Evolutionary conservation across 148 eudicot genomes (phyloP), one percentile per base, ranked within the genome.

Genomic region (Cornus kousa): DNA sequence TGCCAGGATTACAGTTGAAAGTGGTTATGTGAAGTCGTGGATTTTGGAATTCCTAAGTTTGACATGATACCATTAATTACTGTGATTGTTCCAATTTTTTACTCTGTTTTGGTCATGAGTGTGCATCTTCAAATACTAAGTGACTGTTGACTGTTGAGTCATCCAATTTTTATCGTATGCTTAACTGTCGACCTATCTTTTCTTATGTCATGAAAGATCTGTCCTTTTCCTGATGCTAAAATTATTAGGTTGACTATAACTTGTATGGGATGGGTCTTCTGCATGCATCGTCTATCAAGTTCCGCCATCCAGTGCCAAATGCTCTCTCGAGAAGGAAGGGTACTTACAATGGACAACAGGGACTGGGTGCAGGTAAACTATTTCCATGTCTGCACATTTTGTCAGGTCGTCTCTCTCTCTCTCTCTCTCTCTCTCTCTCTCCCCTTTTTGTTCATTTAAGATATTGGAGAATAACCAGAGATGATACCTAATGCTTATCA

Each of bases 231-330:
- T 53, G 59, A 53, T 53, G 59, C 16, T 2, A 76, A 74, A 43
- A 32, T 43, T 74, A 33, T 64, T 83, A 95, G 99, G 90, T 94
- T 68, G 97, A 97, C 82, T 90, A 87, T 79, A 91, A 97, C 82
- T 84, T 97, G 82, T 92, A 91, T 87, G 98, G 99, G 13, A 97
- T 97, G 99, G 98, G 97, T 62, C 95, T 87, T 84, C 81, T 97
- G 77, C 99, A 97, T 87, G 92, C 91, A 80, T 85, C 87, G 76
- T 94, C 88, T 86, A 74, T 90, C 88, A 97, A 89, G 84, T 92
- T 97, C 72, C 98, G 96, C 35, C 87, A 75, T 78, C 97, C 97
- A 48, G 87, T 92, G 71, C 97, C 93, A 70, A 82, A 83, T 83
- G 87, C 50, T 80, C 64, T 72, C 67, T 43, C 81, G 67, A 79